These are phyloP conservation scores for Alternaria consortialis DNA, from an alignment of 2,329 filamentous ascomycete genomes.

Conservation along the genomic window DNA sequence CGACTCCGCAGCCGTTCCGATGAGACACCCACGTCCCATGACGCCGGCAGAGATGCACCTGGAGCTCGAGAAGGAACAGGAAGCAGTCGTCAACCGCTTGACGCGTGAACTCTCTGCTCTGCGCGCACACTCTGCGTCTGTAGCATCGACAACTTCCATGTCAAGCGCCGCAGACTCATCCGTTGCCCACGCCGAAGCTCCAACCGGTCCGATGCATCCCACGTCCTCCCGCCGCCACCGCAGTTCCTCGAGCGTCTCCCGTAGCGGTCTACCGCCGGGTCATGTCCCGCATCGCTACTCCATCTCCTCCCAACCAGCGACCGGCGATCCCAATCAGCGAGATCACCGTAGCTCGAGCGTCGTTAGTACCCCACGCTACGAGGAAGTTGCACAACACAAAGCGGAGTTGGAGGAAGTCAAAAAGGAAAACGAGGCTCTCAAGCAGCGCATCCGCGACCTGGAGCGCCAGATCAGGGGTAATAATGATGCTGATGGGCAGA, in stretches of 20 bases:
- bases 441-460: constrained; percentile 58
- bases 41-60: constrained; percentile 89
- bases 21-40: constrained; percentile 86
- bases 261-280: constrained; percentile 35
- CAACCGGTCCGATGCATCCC: constrained; percentile 61
- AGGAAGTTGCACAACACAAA: constrained; percentile 56
- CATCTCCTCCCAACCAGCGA: constrained; percentile 41
- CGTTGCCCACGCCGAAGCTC: constrained; percentile 52
- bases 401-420: constrained; percentile 60
- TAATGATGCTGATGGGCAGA: constrained; percentile 36
- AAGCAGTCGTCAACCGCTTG: constrained; percentile 92
- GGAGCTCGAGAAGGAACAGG: constrained; percentile 93
- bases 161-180: constrained; percentile 57
- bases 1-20: constrained; percentile 66
- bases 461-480: constrained; percentile 51
- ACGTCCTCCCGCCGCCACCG: constrained; percentile 65
- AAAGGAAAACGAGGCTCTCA: constrained; percentile 59
- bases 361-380: constrained; percentile 51
- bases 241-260: constrained; percentile 64
- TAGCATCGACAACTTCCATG: constrained; percentile 61
- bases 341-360: constrained; percentile 44
- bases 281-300: constrained; percentile 44
- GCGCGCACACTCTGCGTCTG: constrained; percentile 72
- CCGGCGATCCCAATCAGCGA: constrained; percentile 30
- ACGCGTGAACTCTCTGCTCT: constrained; percentile 87